These are phyloP conservation scores for Corymbia calophylla DNA, from an alignment of 441 rosid species.

Conservation along the genomic window DNA sequence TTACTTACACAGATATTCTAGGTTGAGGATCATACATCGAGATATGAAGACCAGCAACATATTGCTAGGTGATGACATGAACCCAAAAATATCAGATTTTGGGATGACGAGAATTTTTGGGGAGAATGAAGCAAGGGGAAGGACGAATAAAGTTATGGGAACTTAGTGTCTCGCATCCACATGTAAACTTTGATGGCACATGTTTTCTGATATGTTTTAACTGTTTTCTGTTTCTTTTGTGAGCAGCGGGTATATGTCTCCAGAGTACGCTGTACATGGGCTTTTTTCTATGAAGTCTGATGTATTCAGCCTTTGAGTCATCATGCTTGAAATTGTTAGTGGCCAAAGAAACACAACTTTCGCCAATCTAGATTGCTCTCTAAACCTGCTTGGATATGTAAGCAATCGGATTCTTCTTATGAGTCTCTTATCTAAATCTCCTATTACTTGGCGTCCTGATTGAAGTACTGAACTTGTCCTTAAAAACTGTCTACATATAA, in stretches of 20 bases:
- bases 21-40: background rate
- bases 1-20: background rate
- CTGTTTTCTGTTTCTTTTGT: background rate
- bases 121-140: background rate
- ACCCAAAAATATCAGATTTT: background rate
- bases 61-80: background rate
- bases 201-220: background rate
- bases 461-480: background rate
- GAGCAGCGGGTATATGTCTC: background rate
- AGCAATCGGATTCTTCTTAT: background rate
- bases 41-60: background rate
- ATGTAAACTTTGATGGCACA: background rate
- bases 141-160: background rate
- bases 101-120: conserved; percentile 1
- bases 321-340: background rate
- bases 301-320: background rate
- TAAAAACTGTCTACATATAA: background rate
- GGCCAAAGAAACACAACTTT: background rate
- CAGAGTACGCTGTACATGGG: background rate
- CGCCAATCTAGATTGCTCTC: background rate
- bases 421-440: background rate
- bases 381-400: background rate
- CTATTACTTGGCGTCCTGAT: background rate
- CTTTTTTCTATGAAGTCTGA: background rate
- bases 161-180: background rate